Percentiles rank a stretch among this genome's conserved stretches.
phyloP scores from a whole-genome alignment of 2,329 filamentous ascomycete species.

The Neonectria hederae region DNA sequence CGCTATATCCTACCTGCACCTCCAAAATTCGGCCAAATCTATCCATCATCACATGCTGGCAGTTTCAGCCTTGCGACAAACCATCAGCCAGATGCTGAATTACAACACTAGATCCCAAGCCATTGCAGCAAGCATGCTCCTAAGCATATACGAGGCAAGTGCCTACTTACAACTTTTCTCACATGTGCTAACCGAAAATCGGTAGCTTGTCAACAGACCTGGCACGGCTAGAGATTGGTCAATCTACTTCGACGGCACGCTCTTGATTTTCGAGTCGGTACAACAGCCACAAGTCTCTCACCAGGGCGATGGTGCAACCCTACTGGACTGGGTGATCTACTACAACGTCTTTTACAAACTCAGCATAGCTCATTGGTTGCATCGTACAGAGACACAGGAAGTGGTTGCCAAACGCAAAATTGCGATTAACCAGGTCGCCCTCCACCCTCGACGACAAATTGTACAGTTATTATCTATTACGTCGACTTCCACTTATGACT shows the following conservation, averaged over 20 bases:
- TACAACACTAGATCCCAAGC: constrained; percentile 1
- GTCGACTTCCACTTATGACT: neutral
- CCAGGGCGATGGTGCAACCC: neutral
- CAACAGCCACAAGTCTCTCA: neutral
- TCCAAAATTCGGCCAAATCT: neutral
- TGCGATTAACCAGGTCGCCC: neutral
- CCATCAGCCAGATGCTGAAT: neutral
- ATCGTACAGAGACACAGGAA: neutral
- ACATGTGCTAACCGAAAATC: neutral
- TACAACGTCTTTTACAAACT: constrained; percentile 19
- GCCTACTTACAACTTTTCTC: too few species aligned
- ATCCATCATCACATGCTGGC: constrained; percentile 10
- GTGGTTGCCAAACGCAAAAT: neutral
- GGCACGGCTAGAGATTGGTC: constrained; percentile 4
- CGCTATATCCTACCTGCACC: constrained; percentile 11
- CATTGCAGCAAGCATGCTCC: constrained; percentile 12
- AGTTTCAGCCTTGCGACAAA: constrained; percentile 2
- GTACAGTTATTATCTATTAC: neutral
- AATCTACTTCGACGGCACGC: constrained; percentile 13
- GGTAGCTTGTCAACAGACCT: neutral
- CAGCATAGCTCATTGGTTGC: constrained; percentile 8
- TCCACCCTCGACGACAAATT: constrained; percentile 9
- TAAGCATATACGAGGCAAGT: constrained; percentile 16
- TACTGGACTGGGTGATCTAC: constrained; percentile 14
- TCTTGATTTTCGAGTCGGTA: constrained; percentile 9